These are phyloP conservation scores for Hypoxylon sp. DNA, from an alignment of 2,329 filamentous ascomycete species.

Conservation along the genomic window DNA sequence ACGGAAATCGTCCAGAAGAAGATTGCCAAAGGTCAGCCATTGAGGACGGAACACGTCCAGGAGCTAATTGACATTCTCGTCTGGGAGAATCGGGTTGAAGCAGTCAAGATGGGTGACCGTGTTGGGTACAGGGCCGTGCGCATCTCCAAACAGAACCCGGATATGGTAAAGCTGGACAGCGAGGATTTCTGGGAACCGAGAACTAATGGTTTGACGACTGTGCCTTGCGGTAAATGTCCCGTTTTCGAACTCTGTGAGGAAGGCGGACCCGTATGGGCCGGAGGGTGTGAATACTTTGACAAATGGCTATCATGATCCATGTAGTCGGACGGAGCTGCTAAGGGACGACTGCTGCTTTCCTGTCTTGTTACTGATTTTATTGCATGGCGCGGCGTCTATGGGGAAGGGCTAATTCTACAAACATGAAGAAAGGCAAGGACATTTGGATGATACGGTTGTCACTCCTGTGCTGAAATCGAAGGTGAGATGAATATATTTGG, in stretches of 20 bases:
- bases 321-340: background rate
- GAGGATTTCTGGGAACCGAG: slow-evolving; percentile 56
- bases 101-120: slow-evolving; percentile 63
- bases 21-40: slow-evolving; percentile 78
- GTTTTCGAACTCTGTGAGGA: slow-evolving; percentile 94
- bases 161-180: slow-evolving; percentile 45
- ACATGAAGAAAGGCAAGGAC: background rate
- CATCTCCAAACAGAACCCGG: slow-evolving; percentile 57
- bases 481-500: slow-evolving; percentile 38
- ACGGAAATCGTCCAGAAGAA: slow-evolving; percentile 75
- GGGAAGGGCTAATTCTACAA: background rate
- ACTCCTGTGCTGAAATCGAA: background rate
- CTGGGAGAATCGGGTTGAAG: slow-evolving; percentile 87
- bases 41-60: slow-evolving; percentile 81
- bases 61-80: slow-evolving; percentile 89
- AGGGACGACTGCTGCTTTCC: background rate
- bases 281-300: slow-evolving; percentile 91
- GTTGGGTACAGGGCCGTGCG: slow-evolving; percentile 67
- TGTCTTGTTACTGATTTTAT: background rate
- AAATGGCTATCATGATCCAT: slow-evolving; percentile 74
- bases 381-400: slow-evolving; percentile 43
- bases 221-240: slow-evolving; percentile 90
- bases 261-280: slow-evolving; percentile 88
- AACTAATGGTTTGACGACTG: slow-evolving; percentile 84
- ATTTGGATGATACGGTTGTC: background rate